Percentiles rank a stretch among this genome's conserved stretches.
These are phyloP conservation scores for Puccinia polysora DNA, from an alignment of 1,284 basidiomycete species.

Conservation along the genomic window DNA sequence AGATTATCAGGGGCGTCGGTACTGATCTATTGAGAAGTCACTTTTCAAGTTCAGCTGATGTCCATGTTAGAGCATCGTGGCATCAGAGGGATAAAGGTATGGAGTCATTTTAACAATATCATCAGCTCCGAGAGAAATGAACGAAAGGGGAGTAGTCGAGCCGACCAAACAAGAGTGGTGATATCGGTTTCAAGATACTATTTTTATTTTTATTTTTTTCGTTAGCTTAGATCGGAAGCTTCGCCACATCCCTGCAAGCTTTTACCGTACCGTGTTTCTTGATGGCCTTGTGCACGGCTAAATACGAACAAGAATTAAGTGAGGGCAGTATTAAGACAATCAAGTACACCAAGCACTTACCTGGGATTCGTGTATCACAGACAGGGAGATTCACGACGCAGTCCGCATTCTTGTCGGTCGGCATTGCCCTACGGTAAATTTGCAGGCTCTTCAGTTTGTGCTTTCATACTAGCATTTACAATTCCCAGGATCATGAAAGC, in stretches of 20 bases:
- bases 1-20: too few relatives aligned
- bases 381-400: constrained; percentile 34
- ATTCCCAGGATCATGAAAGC: background rate
- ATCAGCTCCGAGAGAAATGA: too few relatives aligned
- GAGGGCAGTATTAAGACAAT: background rate
- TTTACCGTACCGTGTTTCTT: constrained; percentile 33
- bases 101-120: too few relatives aligned
- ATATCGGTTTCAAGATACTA: too few relatives aligned
- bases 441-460: background rate
- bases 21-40: too few relatives aligned
- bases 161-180: too few relatives aligned
- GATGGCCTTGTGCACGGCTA: constrained; percentile 25
- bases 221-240: constrained; percentile 17
- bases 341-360: constrained; percentile 1
- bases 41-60: too few relatives aligned
- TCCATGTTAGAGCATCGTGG: too few relatives aligned
- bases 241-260: constrained; percentile 22
- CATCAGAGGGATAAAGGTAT: too few relatives aligned
- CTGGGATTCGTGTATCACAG: constrained; percentile 27
- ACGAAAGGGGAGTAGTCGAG: too few relatives aligned
- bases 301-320: background rate
- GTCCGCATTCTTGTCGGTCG: constrained; percentile 21
- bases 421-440: constrained; percentile 3
- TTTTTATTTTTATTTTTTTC: background rate
- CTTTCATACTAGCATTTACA: background rate